phyloP scores from a whole-genome alignment of 495 filamentous ascomycete species.

The Clavariopsis aquatica region DNA sequence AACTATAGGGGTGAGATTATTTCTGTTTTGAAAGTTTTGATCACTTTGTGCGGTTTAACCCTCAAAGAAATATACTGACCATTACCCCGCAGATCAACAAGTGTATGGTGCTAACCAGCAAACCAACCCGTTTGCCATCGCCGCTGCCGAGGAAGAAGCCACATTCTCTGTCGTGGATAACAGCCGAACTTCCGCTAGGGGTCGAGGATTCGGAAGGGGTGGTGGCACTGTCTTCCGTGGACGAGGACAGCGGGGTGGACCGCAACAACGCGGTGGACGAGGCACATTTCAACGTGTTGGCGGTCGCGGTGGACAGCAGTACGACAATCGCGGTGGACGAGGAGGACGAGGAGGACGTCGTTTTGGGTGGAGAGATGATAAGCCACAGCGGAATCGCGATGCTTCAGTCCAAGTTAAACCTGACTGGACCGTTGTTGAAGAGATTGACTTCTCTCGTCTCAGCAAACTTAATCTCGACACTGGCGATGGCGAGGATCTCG shows the following conservation, averaged over 20 bases:
- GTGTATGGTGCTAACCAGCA: constrained; percentile 90
- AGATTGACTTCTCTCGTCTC: constrained; percentile 96
- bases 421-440: constrained; percentile 93
- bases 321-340: constrained; percentile 65
- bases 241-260: constrained; percentile 62
- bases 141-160: constrained; percentile 90
- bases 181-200: constrained; percentile 77
- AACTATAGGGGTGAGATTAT: constrained; percentile 77
- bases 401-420: constrained; percentile 90
- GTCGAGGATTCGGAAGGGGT: constrained; percentile 80
- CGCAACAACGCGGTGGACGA: constrained; percentile 57
- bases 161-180: constrained; percentile 98
- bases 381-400: constrained; percentile 94
- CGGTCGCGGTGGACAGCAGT: constrained; percentile 63
- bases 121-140: constrained; percentile 77
- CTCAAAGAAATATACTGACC: not conserved
- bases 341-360: constrained; percentile 68
- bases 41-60: not conserved
- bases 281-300: constrained; percentile 52
- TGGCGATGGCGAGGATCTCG: constrained; percentile 91
- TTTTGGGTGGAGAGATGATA: constrained; percentile 99
- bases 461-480: constrained; percentile 93
- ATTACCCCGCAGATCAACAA: constrained; percentile 72
- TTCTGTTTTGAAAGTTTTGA: not conserved
- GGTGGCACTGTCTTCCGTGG: constrained; percentile 86